A percentile compares a stretch with the other conserved stretches of the same genome.
Evolutionary conservation across 2,329 filamentous ascomycete species (phyloP).

Genomic region (Talaromyces sp.): DNA sequence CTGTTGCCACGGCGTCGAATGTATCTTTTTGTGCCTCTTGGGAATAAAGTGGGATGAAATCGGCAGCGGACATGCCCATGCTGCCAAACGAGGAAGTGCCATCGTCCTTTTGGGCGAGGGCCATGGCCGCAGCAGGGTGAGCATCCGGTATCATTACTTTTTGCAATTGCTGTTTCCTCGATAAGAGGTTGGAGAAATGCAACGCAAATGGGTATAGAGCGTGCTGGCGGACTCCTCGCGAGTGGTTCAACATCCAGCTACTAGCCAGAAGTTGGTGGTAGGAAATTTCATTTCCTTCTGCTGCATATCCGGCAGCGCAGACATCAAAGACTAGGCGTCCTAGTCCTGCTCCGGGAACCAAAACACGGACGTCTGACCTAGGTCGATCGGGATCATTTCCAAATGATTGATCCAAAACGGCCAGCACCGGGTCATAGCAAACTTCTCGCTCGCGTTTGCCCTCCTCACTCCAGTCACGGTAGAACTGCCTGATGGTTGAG

Average conservation of each 20-base stretch:
- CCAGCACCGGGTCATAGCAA: constrained; percentile 70
- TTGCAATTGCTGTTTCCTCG: constrained; percentile 68
- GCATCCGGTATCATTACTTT: constrained; percentile 74
- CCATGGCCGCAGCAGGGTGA: constrained; percentile 59
- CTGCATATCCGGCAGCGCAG: constrained; percentile 63
- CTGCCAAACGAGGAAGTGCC: constrained; percentile 47
- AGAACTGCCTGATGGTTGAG: constrained; percentile 89
- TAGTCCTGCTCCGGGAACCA: constrained; percentile 86
- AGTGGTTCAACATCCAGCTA: constrained; percentile 52
- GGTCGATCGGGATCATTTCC: constrained; percentile 21
- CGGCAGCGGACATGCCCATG: constrained; percentile 91
- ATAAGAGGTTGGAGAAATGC: constrained; percentile 79
- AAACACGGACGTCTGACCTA: constrained; percentile 54
- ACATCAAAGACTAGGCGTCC: constrained; percentile 87
- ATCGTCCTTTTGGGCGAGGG: constrained; percentile 21
- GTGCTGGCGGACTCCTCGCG: constrained; percentile 56
- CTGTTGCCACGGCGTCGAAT: constrained; percentile 80
- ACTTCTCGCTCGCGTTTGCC: constrained; percentile 68
- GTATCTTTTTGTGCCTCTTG: constrained; percentile 53
- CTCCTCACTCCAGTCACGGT: constrained; percentile 85
- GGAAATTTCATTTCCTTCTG: constrained; percentile 92
- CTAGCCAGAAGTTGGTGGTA: constrained; percentile 94
- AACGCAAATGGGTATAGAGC: constrained; percentile 80
- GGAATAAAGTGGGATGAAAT: constrained; percentile 84
- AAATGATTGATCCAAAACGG: constrained; percentile 54